Evolutionary conservation across 352 stramenopile genomes (phyloP), one percentile per base, ranked within the genome.

Genomic region (Pythium plurisporium): DNA sequence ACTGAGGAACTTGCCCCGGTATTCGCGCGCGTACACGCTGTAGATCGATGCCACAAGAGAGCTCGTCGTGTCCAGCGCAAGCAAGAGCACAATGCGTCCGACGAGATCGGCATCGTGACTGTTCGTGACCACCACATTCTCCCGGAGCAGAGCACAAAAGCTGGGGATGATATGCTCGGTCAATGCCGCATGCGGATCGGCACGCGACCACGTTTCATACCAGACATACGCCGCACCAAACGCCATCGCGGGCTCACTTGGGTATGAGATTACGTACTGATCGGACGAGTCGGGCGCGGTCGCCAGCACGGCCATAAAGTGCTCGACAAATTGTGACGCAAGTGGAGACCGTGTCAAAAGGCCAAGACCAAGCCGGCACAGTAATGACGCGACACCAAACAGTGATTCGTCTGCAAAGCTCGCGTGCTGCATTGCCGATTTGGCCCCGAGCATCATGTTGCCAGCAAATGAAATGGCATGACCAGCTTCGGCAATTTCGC

Each of bases 181-280:
- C 43, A 38, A 17, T 26, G 17, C 22, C 9, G 2, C 12, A 29
- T 36, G 45, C 1, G 3, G 9, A 17, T 40, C 2, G 1, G 27
- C 2, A 10, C 10, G 4, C 3, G 30, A 17, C 2, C 22, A 8
- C 0, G 26, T 12, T 1, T 60, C 0, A 22, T 62, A 44, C 66
- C 67, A 75, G 17, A 79, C 10, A 8, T 25, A 30, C 2, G 64
- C 44, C 6, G 70, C 70, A 7, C 53, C 70, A 29, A 75, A 73
- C 23, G 67, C 27, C 47, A 75, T 7, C 9, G 73, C 23, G 1
- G 66, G 66, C 2, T 74, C 70, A 14, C 66, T 71, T 19, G 50
- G 1, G 45, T 71, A 75, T 19, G 33, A 44, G 15, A 10, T 59
- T n/a, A 72, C 31, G 15, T 60, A n/a, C 6, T 41, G 37, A 17